Evolutionary conservation across 2,329 filamentous ascomycete species (phyloP), one percentile per base, ranked within the genome.

Genomic region (Aspergillus sp.): DNA sequence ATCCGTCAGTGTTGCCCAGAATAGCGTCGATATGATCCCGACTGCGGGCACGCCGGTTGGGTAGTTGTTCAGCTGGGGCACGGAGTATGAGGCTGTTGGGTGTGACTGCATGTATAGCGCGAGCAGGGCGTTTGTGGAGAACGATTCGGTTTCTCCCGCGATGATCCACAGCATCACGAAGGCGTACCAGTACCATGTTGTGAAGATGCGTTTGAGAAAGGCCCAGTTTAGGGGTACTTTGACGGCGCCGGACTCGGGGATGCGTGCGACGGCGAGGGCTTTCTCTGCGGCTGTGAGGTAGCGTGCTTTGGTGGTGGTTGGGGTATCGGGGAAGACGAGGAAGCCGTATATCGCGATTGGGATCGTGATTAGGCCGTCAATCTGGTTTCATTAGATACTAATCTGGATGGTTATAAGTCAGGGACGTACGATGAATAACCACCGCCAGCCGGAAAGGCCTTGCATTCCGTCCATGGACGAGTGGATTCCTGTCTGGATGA

Each of bases 1-100:
- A n/a, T 90, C 88, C 0, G 88, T 90, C 20, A 89, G 68, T 0
- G 86, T 85, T 0, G 87, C 86, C 84, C 85, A 90, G 73, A 89
- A 87, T 0, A 90, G 73, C 0, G 88, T 90, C 0, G 76, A 78
- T 0, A 79, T 60, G 5, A 81, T 83, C 0, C 81, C 81, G 1
- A 83, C 79, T 1, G 80, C 81, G 0, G 80, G 76, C 0, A 83
- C 77, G 15, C 80, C 81, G 0, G 81, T 82, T 0, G 82, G 81
- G 53, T 81, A 83, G 52, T 83, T 79, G 69, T 84, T 83, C 13
- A 81, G 66, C 58, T 83, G 78, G 1, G 79, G 64, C 2, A 83
- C 71, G 4, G 75, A 74, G 61, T 82, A 83, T 17, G 71, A 71
- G 2, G 71, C 74, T 0, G 71, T 77, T 0, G 77, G 76, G 53